phyloP scores from a whole-genome alignment of 139 green algal genomes.

The Axilococcus clingmanii region DNA sequence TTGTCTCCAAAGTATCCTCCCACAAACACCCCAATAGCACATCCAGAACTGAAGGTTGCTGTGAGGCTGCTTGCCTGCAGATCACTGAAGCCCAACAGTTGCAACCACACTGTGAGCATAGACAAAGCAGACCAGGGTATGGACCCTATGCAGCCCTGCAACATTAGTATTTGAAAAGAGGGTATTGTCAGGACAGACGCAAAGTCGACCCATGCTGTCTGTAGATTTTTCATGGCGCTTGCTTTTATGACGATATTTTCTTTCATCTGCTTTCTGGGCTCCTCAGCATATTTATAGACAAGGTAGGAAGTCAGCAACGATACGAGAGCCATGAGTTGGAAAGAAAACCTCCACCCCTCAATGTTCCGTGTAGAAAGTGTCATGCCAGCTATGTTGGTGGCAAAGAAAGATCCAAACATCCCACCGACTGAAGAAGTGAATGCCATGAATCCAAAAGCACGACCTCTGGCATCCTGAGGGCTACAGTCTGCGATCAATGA shows the following conservation, averaged over 20 bases:
- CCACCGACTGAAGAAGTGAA: slow-evolving; percentile 12
- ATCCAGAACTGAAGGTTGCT: slow-evolving; percentile 36
- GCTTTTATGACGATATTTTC: not conserved
- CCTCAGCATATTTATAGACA: slow-evolving; percentile 20
- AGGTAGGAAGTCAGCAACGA: slow-evolving; percentile 9
- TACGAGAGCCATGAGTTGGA: slow-evolving; percentile 34
- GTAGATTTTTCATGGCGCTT: not conserved
- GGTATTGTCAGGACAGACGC: slow-evolving; percentile 29
- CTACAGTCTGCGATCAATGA: slow-evolving; percentile 61
- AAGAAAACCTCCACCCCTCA: slow-evolving; percentile 57
- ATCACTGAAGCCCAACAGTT: slow-evolving; percentile 66
- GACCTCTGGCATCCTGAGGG: slow-evolving; percentile 35
- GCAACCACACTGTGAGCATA: slow-evolving; percentile 52
- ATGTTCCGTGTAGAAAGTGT: slow-evolving; percentile 20
- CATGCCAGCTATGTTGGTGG: slow-evolving; percentile 28
- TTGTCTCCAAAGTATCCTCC: slow-evolving; percentile 55
- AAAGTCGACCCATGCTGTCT: slow-evolving; percentile 9
- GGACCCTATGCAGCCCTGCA: slow-evolving; percentile 75
- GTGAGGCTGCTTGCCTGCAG: slow-evolving; percentile 19
- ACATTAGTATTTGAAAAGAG: slow-evolving; percentile 36
- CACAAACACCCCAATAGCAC: slow-evolving; percentile 41
- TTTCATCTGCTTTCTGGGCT: slow-evolving; percentile 16
- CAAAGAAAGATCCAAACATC: slow-evolving; percentile 31
- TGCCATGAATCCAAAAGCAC: slow-evolving; percentile 47
- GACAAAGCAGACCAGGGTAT: slow-evolving; percentile 81